Percentiles rank a stretch among this genome's conserved stretches.
These are phyloP conservation scores for Thielaviopsis euricoi DNA, from an alignment of 2,329 filamentous ascomycete genomes.

Conservation along the genomic window DNA sequence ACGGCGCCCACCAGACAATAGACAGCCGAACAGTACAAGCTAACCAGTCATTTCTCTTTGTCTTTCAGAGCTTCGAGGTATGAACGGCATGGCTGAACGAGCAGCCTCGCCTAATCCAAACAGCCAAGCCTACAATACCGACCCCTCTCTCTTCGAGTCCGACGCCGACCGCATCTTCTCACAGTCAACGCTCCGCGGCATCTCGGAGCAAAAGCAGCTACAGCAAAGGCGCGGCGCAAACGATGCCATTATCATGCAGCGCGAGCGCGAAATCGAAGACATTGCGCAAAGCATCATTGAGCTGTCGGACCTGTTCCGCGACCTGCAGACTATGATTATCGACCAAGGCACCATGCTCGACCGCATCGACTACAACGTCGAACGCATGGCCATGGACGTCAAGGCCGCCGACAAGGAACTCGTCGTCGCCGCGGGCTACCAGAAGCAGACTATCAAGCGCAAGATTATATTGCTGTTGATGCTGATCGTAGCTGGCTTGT, in stretches of 20 bases:
- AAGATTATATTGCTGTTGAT: constrained; percentile 85
- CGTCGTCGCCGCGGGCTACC: constrained; percentile 74
- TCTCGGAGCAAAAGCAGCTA: constrained; percentile 47
- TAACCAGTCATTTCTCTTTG: constrained; percentile 4
- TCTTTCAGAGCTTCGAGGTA: constrained; percentile 52
- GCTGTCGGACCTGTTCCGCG: constrained; percentile 88
- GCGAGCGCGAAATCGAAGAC: constrained; percentile 91
- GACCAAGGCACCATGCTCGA: constrained; percentile 83
- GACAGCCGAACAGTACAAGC: not conserved
- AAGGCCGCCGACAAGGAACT: constrained; percentile 88
- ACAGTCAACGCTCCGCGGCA: constrained; percentile 72
- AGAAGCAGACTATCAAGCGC: constrained; percentile 72
- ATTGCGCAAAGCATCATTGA: constrained; percentile 98
- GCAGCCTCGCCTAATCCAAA: constrained; percentile 17
- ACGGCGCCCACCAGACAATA: not conserved
- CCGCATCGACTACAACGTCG: constrained; percentile 95
- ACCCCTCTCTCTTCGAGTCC: constrained; percentile 81
- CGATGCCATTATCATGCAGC: constrained; percentile 72
- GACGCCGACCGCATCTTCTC: constrained; percentile 88
- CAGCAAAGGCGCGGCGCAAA: constrained; percentile 33
- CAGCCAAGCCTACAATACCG: constrained; percentile 37
- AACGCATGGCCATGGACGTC: constrained; percentile 84
- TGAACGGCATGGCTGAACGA: constrained; percentile 40
- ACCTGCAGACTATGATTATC: constrained; percentile 89
- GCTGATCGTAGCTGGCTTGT: constrained; percentile 67